Percentiles rank a stretch among this genome's conserved stretches.
Conservation (phyloP, 768 basidiomycete species). For the Cyclocybe cylindracea region DNA sequence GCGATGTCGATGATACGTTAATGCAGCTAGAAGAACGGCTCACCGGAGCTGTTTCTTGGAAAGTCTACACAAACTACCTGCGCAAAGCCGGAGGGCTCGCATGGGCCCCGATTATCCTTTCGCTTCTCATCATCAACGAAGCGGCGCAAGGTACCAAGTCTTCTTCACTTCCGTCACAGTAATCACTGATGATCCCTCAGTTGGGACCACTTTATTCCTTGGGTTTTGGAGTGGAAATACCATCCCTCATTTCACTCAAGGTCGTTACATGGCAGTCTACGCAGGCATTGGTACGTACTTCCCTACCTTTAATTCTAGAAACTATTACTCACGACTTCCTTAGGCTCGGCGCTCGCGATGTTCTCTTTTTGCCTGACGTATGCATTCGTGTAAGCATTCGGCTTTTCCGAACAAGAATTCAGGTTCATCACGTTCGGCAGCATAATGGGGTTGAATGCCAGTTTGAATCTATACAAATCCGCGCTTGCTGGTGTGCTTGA, state of each 20-base stretch:
- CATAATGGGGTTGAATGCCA: constrained; percentile 38
- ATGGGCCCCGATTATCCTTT: constrained; percentile 48
- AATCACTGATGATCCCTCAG: constrained; percentile 25
- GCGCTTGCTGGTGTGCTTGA: constrained; percentile 58
- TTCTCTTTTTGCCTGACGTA: constrained; percentile 51
- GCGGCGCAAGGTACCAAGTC: constrained; percentile 44
- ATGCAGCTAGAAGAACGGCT: constrained; percentile 61
- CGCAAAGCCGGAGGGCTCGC: constrained; percentile 46
- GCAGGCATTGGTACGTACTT: constrained; percentile 39
- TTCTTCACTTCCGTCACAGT: not conserved
- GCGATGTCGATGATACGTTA: constrained; percentile 23
- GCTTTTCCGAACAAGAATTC: not conserved
- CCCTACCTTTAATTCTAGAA: not conserved
- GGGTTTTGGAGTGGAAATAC: constrained; percentile 69
- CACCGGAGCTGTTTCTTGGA: constrained; percentile 52
- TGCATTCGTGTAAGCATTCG: constrained; percentile 45
- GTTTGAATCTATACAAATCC: constrained; percentile 52
- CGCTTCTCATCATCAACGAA: constrained; percentile 48
- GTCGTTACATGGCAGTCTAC: constrained; percentile 69
- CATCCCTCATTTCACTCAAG: constrained; percentile 57
- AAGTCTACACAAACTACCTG: constrained; percentile 50
- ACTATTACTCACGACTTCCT: not conserved
- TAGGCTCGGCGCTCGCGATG: constrained; percentile 51
- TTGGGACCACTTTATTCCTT: constrained; percentile 67
- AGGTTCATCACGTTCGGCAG: constrained; percentile 21